Percentiles rank a stretch among this genome's conserved stretches.
These are phyloP conservation scores for Yarrowia galli DNA, from an alignment of 1,139 yeast genomes.

Conservation along the genomic window DNA sequence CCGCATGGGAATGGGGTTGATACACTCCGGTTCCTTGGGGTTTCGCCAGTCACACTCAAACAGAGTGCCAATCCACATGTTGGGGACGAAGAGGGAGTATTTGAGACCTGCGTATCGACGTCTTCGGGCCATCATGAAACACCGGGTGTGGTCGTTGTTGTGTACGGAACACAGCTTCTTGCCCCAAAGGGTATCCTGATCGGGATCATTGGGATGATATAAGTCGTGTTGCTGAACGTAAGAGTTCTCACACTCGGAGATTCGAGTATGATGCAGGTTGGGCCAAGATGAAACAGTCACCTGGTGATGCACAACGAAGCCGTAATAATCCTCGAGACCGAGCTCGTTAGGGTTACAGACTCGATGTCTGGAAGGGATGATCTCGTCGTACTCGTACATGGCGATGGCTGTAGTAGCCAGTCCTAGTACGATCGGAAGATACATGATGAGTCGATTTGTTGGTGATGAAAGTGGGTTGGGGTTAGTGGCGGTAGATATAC, in stretches of 20 bases:
- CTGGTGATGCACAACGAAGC: conserved; percentile 47
- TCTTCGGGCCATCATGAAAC: conserved; percentile 67
- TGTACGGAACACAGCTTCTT: conserved; percentile 44
- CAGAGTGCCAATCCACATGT: conserved; percentile 69
- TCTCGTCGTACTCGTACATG: conserved; percentile 13
- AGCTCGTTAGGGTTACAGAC: conserved; percentile 43
- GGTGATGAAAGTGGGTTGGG: neutral
- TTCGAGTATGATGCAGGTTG: conserved; percentile 43
- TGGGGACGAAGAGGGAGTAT: conserved; percentile 60
- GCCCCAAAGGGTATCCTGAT: conserved; percentile 44
- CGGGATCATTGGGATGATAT: conserved; percentile 43
- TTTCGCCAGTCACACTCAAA: conserved; percentile 55
- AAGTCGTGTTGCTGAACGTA: conserved; percentile 43
- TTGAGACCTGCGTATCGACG: conserved; percentile 60
- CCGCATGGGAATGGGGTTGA: conserved; percentile 43
- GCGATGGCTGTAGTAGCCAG: conserved; percentile 13
- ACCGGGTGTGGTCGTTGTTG: conserved; percentile 44
- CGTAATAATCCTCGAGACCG: conserved; percentile 44
- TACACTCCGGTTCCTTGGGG: conserved; percentile 33
- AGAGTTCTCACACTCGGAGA: conserved; percentile 42
- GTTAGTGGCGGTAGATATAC: neutral
- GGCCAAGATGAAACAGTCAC: conserved; percentile 41
- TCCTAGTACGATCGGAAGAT: neutral
- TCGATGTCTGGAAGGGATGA: conserved; percentile 5
- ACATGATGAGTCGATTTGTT: neutral